Evolutionary conservation across 352 stramenopile species (phyloP), one percentile per base, ranked within the genome.

Genomic region (Phytophthora litchii): DNA sequence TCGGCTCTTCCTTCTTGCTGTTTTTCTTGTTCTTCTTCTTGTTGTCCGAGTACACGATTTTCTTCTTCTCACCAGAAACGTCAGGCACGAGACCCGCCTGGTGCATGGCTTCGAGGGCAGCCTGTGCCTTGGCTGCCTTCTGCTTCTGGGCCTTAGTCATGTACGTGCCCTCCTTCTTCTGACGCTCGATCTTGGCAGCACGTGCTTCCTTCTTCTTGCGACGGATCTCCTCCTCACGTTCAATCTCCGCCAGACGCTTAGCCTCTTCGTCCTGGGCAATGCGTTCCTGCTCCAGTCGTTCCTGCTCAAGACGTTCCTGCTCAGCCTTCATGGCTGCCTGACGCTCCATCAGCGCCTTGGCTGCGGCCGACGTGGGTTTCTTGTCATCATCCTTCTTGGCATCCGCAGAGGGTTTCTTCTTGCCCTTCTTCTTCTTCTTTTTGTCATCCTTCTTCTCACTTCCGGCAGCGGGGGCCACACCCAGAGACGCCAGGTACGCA

Each of bases 81-180:
- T 80, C 75, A 11, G 62, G 67, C 25, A 96, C 78, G 44, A 98
- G 88, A 31, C 94, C 94, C 5, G 93, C 91, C 34, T 92, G 88
- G 62, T 95, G 83, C 94, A 99, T 96, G 11, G 90, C 88, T 64
- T 98, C 87, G 14, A 98, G 67, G 31, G 93, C 80, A 11, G 90
- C 87, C 66, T 98, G 80, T 14, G 93, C 90, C 49, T 90, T 78
- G 42, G 79, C 80, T 0, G 85, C 89, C 78, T 98, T 97, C 55
- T 97, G 80, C 71, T 98, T 99, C 75, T 99, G 94, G 34, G 92
- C 93, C 78, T 99, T 99, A n/a, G 97, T 99, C 95, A 98, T 99
- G 83, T 99, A 99, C 45, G 95, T 99, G 46, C 97, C 97, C 46
- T 98, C 94, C 48, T 90, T 91, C 75, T 99, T 99, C 75, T 98